Percentiles rank a stretch among this genome's conserved stretches.
Evolutionary conservation across 768 basidiomycete species (phyloP).

Genomic region (Leccinum ochraceum): DNA sequence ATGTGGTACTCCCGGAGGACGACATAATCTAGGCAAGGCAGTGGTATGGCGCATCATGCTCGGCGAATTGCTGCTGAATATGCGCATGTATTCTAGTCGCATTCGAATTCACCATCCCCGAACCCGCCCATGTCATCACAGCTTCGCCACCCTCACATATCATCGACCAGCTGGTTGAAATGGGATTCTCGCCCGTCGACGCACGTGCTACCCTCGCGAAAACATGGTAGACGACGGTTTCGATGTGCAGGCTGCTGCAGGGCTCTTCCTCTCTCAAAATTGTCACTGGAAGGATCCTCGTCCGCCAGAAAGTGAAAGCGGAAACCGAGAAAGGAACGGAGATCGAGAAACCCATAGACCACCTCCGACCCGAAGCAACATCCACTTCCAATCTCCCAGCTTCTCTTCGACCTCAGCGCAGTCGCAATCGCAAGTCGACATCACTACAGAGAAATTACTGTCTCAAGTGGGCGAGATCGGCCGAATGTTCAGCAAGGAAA

Average conservation of each 20-base stretch:
- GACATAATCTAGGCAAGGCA: constrained; percentile 68
- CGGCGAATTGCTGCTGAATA: background rate
- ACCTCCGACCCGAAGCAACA: constrained; percentile 7
- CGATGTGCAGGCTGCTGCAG: constrained; percentile 80
- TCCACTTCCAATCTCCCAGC: background rate
- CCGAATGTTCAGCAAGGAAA: constrained; percentile 77
- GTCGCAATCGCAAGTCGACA: constrained; percentile 38
- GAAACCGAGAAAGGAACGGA: constrained; percentile 3
- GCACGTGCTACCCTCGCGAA: constrained; percentile 73
- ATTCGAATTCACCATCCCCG: constrained; percentile 13
- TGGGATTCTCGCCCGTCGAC: constrained; percentile 88
- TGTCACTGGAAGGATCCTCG: constrained; percentile 17
- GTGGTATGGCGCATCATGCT: constrained; percentile 31
- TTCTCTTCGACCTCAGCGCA: constrained; percentile 7
- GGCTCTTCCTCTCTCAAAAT: constrained; percentile 50
- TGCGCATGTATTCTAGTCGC: constrained; percentile 9
- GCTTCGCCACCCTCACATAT: constrained; percentile 83
- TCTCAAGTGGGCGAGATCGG: constrained; percentile 88
- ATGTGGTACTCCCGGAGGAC: constrained; percentile 46
- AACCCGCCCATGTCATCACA: constrained; percentile 9
- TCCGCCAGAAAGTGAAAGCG: constrained; percentile 13
- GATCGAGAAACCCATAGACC: constrained; percentile 5
- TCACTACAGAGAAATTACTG: constrained; percentile 77
- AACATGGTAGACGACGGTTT: constrained; percentile 55
- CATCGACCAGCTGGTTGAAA: constrained; percentile 88